phyloP scores from a whole-genome alignment of 768 basidiomycete species.

The Hypholoma sublateritium region DNA sequence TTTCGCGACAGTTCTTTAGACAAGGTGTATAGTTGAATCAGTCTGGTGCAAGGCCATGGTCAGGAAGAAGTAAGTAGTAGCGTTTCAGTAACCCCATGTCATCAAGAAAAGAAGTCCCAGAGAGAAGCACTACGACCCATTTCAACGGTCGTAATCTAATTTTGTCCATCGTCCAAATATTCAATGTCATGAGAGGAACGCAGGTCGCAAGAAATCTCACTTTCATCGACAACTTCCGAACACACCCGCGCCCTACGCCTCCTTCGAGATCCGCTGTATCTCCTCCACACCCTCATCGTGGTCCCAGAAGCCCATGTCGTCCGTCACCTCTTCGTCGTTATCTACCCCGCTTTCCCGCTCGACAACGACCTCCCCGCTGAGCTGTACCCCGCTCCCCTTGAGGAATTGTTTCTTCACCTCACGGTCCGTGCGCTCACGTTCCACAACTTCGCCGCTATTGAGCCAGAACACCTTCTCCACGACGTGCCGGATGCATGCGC shows the following conservation, averaged over 20 bases:
- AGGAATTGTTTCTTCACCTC: slow-evolving; percentile 41
- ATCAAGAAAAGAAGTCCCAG: too few species aligned
- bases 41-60: too few species aligned
- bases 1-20: too few species aligned
- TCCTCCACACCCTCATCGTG: slow-evolving; percentile 75
- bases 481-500: slow-evolving; percentile 60
- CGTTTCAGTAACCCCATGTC: too few species aligned
- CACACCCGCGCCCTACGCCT: not conserved
- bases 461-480: slow-evolving; percentile 80
- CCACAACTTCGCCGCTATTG: slow-evolving; percentile 64
- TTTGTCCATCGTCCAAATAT: not conserved
- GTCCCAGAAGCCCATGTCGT: slow-evolving; percentile 56
- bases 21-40: too few species aligned
- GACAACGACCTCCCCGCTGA: slow-evolving; percentile 29
- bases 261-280: slow-evolving; percentile 34
- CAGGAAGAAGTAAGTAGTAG: too few species aligned
- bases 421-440: slow-evolving; percentile 55
- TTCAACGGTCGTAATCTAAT: not conserved
- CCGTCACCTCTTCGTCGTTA: slow-evolving; percentile 19
- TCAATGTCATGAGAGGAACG: too few species aligned
- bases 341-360: slow-evolving; percentile 27
- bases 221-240: not conserved
- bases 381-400: slow-evolving; percentile 25
- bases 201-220: not conserved
- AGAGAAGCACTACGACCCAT: not conserved